Conservation (phyloP, 202 grass and related monocot genomes). For the Dendrocalamus latiflorus region DNA sequence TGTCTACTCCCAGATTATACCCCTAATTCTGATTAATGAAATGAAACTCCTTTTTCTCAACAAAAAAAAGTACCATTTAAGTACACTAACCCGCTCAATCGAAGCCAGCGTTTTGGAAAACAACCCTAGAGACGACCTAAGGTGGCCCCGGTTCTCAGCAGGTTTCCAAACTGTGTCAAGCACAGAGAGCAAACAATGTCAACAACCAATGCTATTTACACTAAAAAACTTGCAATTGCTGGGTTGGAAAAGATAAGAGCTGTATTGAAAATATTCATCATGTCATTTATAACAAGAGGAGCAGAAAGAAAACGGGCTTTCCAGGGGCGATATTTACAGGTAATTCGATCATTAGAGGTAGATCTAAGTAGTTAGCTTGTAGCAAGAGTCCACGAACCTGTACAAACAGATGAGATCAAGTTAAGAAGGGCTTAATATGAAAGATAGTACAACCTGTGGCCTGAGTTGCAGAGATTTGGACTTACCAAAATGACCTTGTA, state of each 20-base stretch:
- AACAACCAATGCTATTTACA: background rate
- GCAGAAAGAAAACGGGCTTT: background rate
- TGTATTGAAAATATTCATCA: constrained; percentile 7
- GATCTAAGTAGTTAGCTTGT: constrained; percentile 27
- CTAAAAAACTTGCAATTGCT: background rate
- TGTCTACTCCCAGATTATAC: too few relatives aligned
- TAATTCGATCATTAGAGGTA: constrained; percentile 12
- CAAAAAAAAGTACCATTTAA: too few relatives aligned
- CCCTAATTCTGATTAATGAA: too few relatives aligned
- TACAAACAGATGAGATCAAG: background rate
- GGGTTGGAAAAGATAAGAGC: background rate
- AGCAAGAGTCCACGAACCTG: constrained; percentile 7
- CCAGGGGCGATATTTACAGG: constrained; percentile 18
- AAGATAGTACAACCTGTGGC: background rate
- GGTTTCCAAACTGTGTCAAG: background rate
- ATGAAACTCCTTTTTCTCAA: too few relatives aligned
- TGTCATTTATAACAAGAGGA: background rate
- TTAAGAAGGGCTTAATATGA: background rate
- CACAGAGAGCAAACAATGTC: background rate
- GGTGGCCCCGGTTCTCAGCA: background rate
- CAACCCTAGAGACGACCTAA: too few relatives aligned
- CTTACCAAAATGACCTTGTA: constrained; percentile 33
- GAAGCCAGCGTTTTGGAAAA: too few relatives aligned
- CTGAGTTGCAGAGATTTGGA: background rate
- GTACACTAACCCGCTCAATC: too few relatives aligned